Evolutionary conservation across 1,284 basidiomycete genomes (phyloP), one percentile per base, ranked within the genome.

Genomic region (Naganishia albida): DNA sequence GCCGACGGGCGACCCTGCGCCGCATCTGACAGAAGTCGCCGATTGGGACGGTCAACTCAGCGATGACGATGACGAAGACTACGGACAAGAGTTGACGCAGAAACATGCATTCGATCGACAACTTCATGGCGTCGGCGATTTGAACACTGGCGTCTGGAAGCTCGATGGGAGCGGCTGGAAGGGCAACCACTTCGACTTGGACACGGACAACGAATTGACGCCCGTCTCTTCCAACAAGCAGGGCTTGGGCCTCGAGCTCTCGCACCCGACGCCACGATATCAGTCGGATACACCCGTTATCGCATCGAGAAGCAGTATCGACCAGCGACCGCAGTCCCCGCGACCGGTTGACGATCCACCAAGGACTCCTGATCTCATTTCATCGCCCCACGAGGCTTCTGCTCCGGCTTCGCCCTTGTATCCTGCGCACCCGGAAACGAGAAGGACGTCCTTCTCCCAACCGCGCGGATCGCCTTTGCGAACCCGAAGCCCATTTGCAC

Each of bases 11-110:
- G 44, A 55, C 26, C 48, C 39, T 39, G n/a, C 67, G 72, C 4
- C 63, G 71, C 6, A 72, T 71, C n/a, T 74, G 72, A 7, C 74
- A 18, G 75, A 77, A 60, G 70, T 72, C 26, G 71, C 78, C 3
- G 77, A 78, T 66, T 77, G 75, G 74, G 71, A 72, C 34, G 77
- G 69, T 43, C 65, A 65, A 16, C 44, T 72, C 42, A 69, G 69
- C 25, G 71, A 68, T 53, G 68, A 71, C 42, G 68, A 69, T 23
- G 65, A 65, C 12, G 65, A 52, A 26, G 62, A 64, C 34, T 60
- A 64, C 20, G 62, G 65, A 3, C 68, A 68, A 20, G 69, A 67
- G 3, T 30, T 71, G 20, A 57, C 55, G 34, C 57, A 50, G 3
- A 26, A 34, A 34, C 57, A 49, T 25, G 46, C 46, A 12, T 67